phyloP scores from a whole-genome alignment of 2,329 filamentous ascomycete genomes.

The Fusarium pseudograminearum region DNA sequence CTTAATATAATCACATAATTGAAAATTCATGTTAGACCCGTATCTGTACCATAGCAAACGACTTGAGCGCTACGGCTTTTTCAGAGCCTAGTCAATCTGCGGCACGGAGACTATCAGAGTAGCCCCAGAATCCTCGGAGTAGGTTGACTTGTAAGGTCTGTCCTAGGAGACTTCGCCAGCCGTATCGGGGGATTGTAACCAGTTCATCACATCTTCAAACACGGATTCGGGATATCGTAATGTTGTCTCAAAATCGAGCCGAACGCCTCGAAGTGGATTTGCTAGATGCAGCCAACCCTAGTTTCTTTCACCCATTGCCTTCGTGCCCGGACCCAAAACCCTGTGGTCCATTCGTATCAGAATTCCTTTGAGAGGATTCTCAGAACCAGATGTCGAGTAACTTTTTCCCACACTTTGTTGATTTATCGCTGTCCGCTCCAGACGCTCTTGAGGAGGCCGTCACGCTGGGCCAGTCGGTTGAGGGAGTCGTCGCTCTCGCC shows the following conservation, averaged over 20 bases:
- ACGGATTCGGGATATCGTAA: constrained; percentile 47
- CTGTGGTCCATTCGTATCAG: constrained; percentile 45
- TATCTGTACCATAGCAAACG: constrained; percentile 73
- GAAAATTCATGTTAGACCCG: constrained; percentile 66
- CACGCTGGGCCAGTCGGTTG: constrained; percentile 95
- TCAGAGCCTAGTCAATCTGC: constrained; percentile 69
- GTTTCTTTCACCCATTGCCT: constrained; percentile 55
- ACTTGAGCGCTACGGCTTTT: constrained; percentile 71
- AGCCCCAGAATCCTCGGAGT: constrained; percentile 68
- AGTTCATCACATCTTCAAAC: constrained; percentile 49
- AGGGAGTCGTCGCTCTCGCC: constrained; percentile 97
- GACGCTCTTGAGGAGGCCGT: constrained; percentile 96
- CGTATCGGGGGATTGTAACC: constrained; percentile 52
- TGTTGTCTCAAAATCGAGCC: constrained; percentile 60
- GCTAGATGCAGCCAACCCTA: constrained; percentile 60
- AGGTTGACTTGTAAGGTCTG: constrained; percentile 51
- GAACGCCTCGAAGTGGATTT: constrained; percentile 62
- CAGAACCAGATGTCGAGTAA: constrained; percentile 45
- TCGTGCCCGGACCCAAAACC: constrained; percentile 54
- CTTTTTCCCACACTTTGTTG: constrained; percentile 39
- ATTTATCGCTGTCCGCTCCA: constrained; percentile 82
- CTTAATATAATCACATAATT: constrained; percentile 18
- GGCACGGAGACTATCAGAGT: constrained; percentile 69
- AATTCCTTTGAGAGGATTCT: constrained; percentile 44
- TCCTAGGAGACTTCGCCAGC: constrained; percentile 69